Conservation (phyloP, 2,329 filamentous ascomycete species). For the Beauveria brongniartii region DNA sequence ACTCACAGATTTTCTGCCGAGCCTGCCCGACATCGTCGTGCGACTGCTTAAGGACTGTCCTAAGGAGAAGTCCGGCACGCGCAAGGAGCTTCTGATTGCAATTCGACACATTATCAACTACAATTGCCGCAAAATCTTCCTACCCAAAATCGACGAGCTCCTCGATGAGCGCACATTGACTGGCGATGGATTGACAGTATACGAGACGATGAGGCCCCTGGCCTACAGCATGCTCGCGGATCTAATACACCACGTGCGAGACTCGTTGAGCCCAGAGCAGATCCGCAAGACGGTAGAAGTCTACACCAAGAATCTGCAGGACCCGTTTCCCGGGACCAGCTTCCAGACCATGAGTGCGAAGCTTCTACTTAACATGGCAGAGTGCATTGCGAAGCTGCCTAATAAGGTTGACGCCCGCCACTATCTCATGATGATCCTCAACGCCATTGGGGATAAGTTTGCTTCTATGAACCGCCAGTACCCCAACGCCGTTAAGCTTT, state of each 20-base stretch:
- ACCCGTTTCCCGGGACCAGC: slow-evolving; percentile 93
- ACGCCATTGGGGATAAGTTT: slow-evolving; percentile 97
- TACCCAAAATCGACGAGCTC: slow-evolving; percentile 89
- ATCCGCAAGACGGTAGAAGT: slow-evolving; percentile 95
- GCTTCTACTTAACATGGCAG: slow-evolving; percentile 92
- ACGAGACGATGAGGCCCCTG: slow-evolving; percentile 90
- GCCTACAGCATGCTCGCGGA: slow-evolving; percentile 99
- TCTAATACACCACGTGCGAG: slow-evolving; percentile 91
- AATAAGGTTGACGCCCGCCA: slow-evolving; percentile 93
- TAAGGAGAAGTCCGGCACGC: slow-evolving; percentile 82
- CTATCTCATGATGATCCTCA: slow-evolving; percentile 93
- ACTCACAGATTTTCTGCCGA: slow-evolving; percentile 77
- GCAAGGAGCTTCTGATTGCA: slow-evolving; percentile 92
- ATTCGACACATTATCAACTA: slow-evolving; percentile 99
- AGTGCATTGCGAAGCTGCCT: slow-evolving; percentile 88
- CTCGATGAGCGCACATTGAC: slow-evolving; percentile 91
- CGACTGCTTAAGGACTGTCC: slow-evolving; percentile 89
- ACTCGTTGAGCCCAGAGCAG: slow-evolving; percentile 79
- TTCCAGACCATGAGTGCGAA: slow-evolving; percentile 99
- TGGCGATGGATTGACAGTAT: slow-evolving; percentile 90
- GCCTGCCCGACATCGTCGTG: slow-evolving; percentile 82
- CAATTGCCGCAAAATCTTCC: slow-evolving; percentile 91
- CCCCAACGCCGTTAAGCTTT: slow-evolving; percentile 87
- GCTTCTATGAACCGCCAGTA: slow-evolving; percentile 97
- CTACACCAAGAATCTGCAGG: slow-evolving; percentile 92